phyloP scores from a whole-genome alignment of 2,329 filamentous ascomycete species.

The Aureobasidium sp. region DNA sequence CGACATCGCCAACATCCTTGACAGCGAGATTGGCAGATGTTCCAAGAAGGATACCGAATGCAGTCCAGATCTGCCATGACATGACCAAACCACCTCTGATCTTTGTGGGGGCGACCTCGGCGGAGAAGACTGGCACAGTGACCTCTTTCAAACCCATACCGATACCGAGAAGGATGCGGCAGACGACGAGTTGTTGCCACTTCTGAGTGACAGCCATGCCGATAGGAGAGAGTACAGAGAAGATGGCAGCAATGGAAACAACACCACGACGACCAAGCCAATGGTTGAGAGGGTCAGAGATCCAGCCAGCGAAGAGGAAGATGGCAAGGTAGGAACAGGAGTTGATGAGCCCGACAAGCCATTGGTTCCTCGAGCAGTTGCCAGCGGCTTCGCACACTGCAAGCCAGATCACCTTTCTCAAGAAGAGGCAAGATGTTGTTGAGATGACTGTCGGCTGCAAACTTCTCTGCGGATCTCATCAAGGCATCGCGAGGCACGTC shows the following conservation, averaged over 20 bases:
- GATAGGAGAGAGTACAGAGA: constrained; percentile 13
- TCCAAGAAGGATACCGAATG: constrained; percentile 42
- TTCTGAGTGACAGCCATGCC: constrained; percentile 14
- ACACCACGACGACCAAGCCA: constrained; percentile 29
- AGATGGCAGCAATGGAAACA: constrained; percentile 30
- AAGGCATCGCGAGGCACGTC: constrained; percentile 48
- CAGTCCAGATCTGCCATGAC: constrained; percentile 33
- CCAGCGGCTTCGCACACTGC: constrained; percentile 29
- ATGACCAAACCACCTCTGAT: constrained; percentile 26
- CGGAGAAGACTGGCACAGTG: constrained; percentile 18
- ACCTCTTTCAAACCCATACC: constrained; percentile 18
- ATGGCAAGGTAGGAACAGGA: constrained; percentile 47
- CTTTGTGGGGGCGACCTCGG: constrained; percentile 14
- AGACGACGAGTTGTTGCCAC: constrained; percentile 17
- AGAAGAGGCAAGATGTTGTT: constrained; percentile 36
- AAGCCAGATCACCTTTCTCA: constrained; percentile 43
- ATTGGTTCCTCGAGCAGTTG: constrained; percentile 34
- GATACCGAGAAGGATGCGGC: constrained; percentile 18
- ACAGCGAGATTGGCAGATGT: constrained; percentile 37
- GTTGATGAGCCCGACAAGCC: constrained; percentile 63
- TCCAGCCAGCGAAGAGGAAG: constrained; percentile 21
- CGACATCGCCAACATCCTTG: constrained; percentile 31
- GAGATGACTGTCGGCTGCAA: constrained; percentile 43
- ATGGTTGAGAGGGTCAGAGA: constrained; percentile 25
- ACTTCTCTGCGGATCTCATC: constrained; percentile 48